Base-by-base conservation (phyloP, 768 basidiomycete genomes). In the Amanita exitialis region DNA sequence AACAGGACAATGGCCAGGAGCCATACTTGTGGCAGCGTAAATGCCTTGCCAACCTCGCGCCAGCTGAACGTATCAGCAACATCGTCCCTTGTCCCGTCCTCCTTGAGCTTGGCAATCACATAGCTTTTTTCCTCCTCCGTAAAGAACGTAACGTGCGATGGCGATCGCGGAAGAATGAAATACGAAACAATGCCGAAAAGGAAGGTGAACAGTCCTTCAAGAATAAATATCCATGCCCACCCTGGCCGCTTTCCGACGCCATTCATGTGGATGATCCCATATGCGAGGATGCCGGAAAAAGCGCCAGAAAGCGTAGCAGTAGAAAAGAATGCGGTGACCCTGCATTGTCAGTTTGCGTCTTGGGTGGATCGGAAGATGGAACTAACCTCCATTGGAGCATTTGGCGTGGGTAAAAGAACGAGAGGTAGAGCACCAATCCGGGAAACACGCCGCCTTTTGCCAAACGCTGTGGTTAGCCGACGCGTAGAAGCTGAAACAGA, bases 141-240 rank as follows among this genome's bases (percentile, higher is more conserved):
- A 20, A 86, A 66, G 69, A 84, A 82, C 37, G 64, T 64, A 59
- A 30, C 12, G 30, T 30, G 30, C 30, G 30, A 30, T 3, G 78
- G 74, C 8, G 35, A 37, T 21, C 38, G 38, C 9, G 50, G 50
- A 27, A 51, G 34, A 27, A 51, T 12, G 56, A 72, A 66, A 67
- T 72, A 83, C 0, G 76, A 69, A 1, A 62, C 25, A 3, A 76
- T 28, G 6, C 83, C 86, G 53, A 82, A 78, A 2, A 75, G 43
- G 51, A 78, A 65, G 0, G 84, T 85, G 62, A 88, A 79, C 2
- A 75, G 63, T 1, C 86, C 86, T 63, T 86, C 78, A 28, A 82
- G 64, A 47, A 82, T 78, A 61, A 82, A 82, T 44, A 84, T 76
- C 83, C 80, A 86, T 13, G 75, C 69, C 83, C 83, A 86, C 2